Conservation (phyloP, 2,329 filamentous ascomycete species). For the Amphichorda felina region DNA sequence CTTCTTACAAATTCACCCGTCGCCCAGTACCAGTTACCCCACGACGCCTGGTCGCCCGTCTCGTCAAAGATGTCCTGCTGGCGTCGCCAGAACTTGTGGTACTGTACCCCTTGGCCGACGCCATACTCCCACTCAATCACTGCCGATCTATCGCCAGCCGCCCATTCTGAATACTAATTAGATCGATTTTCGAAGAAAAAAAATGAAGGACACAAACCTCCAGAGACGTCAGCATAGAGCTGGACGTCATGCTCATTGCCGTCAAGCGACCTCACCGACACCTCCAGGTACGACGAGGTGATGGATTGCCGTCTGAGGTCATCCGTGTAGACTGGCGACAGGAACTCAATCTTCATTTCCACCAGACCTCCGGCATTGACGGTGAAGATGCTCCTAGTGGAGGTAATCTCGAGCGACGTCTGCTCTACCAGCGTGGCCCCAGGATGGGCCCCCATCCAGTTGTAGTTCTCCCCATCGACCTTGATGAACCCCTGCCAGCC, state of each 20-base stretch:
- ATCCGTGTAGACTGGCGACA: slow-evolving; percentile 56
- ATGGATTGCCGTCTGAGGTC: slow-evolving; percentile 58
- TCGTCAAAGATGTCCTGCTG: slow-evolving; percentile 58
- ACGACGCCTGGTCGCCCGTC: slow-evolving; percentile 58
- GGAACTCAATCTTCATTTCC: slow-evolving; percentile 54
- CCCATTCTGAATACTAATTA: slow-evolving; percentile 46
- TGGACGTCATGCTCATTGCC: slow-evolving; percentile 51
- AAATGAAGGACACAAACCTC: neutral
- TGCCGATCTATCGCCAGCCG: slow-evolving; percentile 46
- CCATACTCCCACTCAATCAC: slow-evolving; percentile 52
- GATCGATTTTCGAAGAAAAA: neutral
- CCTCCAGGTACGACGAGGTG: slow-evolving; percentile 57
- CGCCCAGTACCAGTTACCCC: slow-evolving; percentile 71
- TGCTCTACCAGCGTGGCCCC: slow-evolving; percentile 43
- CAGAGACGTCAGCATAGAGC: slow-evolving; percentile 59
- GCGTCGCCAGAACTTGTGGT: slow-evolving; percentile 51
- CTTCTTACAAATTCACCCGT: slow-evolving; percentile 37
- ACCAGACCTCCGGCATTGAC: slow-evolving; percentile 52
- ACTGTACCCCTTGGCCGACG: slow-evolving; percentile 37
- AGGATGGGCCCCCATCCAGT: slow-evolving; percentile 53
- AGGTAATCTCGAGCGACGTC: slow-evolving; percentile 55
- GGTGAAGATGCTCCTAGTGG: slow-evolving; percentile 58
- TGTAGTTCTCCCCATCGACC: slow-evolving; percentile 52
- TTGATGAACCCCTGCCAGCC: slow-evolving; percentile 60
- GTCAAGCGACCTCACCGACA: slow-evolving; percentile 51